Conservation (phyloP, 2,329 filamentous ascomycete genomes). For the Talaromyces sp. region DNA sequence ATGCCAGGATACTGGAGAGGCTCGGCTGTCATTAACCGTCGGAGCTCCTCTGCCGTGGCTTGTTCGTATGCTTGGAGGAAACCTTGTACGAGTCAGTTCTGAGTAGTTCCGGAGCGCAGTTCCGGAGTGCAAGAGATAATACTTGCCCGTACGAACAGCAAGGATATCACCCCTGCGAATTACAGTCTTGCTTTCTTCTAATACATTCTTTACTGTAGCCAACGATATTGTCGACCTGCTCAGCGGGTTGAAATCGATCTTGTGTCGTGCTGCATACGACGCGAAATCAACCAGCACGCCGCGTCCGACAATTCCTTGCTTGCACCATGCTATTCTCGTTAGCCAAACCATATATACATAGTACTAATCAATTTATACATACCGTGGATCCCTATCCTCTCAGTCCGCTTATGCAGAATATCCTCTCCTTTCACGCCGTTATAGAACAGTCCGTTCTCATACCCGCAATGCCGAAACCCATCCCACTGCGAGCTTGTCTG, state of each 20-base stretch:
- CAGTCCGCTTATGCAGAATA: slow-evolving; percentile 13
- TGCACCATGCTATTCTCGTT: slow-evolving; percentile 29
- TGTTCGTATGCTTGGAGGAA: slow-evolving; percentile 15
- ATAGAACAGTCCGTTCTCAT: slow-evolving; percentile 27
- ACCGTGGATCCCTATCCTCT: background rate
- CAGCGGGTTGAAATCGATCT: slow-evolving; percentile 11
- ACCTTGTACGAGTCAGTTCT: slow-evolving; percentile 15
- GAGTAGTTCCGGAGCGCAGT: slow-evolving; percentile 13
- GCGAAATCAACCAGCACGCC: slow-evolving; percentile 52
- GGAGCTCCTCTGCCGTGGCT: slow-evolving; percentile 16
- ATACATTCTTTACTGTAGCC: background rate
- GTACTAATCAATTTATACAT: slow-evolving; percentile 20
- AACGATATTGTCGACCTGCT: slow-evolving; percentile 5
- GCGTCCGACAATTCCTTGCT: slow-evolving; percentile 45
- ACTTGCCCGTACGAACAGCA: background rate
- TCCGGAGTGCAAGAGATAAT: background rate
- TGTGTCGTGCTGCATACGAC: slow-evolving; percentile 39
- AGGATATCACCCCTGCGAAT: background rate
- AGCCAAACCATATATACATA: background rate
- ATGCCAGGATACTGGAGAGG: slow-evolving; percentile 29
- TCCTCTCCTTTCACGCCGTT: slow-evolving; percentile 26
- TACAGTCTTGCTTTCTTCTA: slow-evolving; percentile 5
- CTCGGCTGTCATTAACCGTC: slow-evolving; percentile 5
- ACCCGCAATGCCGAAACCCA: slow-evolving; percentile 37
- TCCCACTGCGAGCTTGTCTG: slow-evolving; percentile 45